A percentile compares a stretch with the other conserved stretches of the same genome.
Evolutionary conservation across 495 filamentous ascomycete genomes (phyloP).

Genomic region (Aspergillus taichungensis): DNA sequence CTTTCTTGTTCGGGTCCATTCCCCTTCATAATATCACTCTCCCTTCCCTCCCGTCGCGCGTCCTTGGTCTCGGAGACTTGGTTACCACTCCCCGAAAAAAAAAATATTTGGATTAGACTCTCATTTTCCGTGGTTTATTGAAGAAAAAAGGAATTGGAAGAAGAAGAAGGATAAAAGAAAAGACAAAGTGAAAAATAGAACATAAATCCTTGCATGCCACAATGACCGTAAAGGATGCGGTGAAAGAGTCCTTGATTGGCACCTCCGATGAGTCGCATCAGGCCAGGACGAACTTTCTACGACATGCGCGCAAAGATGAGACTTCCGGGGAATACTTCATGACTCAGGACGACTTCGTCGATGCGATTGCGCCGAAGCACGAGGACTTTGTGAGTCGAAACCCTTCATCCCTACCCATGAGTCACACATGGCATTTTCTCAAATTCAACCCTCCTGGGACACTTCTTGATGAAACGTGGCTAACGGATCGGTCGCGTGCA

Average conservation of each 20-base stretch:
- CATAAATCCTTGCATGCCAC: constrained; percentile 13
- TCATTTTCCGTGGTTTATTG: too few relatives aligned
- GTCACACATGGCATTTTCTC: neutral
- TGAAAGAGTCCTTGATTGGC: constrained; percentile 73
- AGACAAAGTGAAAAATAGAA: too few relatives aligned
- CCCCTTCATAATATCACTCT: constrained; percentile 12
- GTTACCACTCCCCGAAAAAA: neutral
- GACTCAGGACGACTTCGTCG: constrained; percentile 74
- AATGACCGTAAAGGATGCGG: constrained; percentile 56
- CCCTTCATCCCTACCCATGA: neutral
- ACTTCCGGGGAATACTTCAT: constrained; percentile 69
- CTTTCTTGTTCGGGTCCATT: constrained; percentile 2
- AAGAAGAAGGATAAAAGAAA: too few relatives aligned
- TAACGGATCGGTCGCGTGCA: constrained; percentile 9
- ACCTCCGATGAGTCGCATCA: constrained; percentile 55
- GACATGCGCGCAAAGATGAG: constrained; percentile 67
- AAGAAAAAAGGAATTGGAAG: too few relatives aligned
- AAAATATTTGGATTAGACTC: too few relatives aligned
- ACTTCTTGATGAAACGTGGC: neutral
- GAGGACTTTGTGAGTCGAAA: constrained; percentile 77
- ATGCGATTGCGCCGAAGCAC: constrained; percentile 75
- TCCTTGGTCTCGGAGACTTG: neutral
- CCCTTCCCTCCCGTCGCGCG: constrained; percentile 1
- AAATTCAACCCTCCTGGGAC: too few relatives aligned
- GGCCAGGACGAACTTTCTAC: constrained; percentile 63